A percentile compares a stretch with the other conserved stretches of the same genome.
Conservation (phyloP, 129 eudicot species). For the Saposhnikovia divaricata region DNA sequence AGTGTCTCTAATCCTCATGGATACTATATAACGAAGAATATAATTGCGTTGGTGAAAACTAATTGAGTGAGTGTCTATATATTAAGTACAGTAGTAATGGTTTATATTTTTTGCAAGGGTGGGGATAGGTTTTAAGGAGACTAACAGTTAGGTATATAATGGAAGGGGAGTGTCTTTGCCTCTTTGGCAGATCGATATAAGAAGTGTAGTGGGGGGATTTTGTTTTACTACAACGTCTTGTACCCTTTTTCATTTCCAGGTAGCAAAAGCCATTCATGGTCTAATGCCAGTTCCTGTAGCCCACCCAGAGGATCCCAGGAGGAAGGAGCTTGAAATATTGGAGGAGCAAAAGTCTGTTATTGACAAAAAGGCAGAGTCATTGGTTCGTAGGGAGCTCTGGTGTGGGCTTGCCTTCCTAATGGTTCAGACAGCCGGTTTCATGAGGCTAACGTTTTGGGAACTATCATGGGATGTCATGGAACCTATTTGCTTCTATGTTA, state of each 20-base stretch:
- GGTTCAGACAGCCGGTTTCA: slow-evolving; percentile 84
- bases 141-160: too few relatives aligned
- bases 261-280: slow-evolving; percentile 65
- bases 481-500: slow-evolving; percentile 88
- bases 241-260: slow-evolving; percentile 62
- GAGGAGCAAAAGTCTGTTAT: slow-evolving; percentile 58
- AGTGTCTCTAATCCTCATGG: background rate
- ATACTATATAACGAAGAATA: background rate
- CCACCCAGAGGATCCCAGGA: slow-evolving; percentile 29
- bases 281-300: slow-evolving; percentile 33
- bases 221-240: slow-evolving; percentile 44
- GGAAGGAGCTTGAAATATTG: slow-evolving; percentile 60
- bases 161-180: background rate
- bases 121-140: background rate
- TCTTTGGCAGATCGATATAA: background rate
- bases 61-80: background rate
- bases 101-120: background rate
- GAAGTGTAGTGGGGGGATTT: slow-evolving; percentile 19
- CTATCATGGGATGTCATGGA: slow-evolving; percentile 99
- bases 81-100: background rate
- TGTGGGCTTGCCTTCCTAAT: slow-evolving; percentile 67
- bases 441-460: slow-evolving; percentile 98
- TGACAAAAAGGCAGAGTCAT: slow-evolving; percentile 50
- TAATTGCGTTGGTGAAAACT: background rate
- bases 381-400: slow-evolving; percentile 79